Base-by-base conservation (phyloP, 495 filamentous ascomycete genomes). In the Hypomontagnella submonticulosa region DNA sequence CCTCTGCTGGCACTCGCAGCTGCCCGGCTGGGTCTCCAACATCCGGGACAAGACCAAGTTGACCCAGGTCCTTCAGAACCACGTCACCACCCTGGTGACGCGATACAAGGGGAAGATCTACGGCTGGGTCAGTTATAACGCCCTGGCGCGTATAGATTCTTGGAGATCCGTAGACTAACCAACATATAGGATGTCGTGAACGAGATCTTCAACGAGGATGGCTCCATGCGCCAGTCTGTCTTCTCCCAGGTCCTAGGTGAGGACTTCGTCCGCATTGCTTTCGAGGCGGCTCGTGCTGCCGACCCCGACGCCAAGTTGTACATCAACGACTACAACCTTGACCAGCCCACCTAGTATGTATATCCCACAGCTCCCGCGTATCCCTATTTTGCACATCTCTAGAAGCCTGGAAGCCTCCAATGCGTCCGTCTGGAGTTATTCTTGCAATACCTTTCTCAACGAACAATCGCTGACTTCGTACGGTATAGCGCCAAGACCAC, bases 251-350 rank as follows among this genome's bases (percentile, higher is more conserved):
- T 87, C 7, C 80, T 89, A 18, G 85, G 85, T 18, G 80, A 86
- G 65, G 77, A 81, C 66, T 80, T 81, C 47, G 84, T 89, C 53
- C 71, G 75, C 53, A 86, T 89, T 71, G 86, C 86, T 34, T 90
- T 90, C 77, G 72, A 82, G 57, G 83, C 86, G 5, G 87, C 87
- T 20, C 80, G 81, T 48, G 75, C 69, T 5, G 85, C 84, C 8
- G 87, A 89, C 72, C 85, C 87, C 2, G 66, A 71, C 38, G 83
- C 81, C 42, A 84, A 84, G 75, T 76, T 90, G 43, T 90, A 87
- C 78, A 89, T 90, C 79, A 90, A 89, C 75, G 87, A 89, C 71
- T 89, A 87, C 77, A 88, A 87, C 78, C 84, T 83, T 32, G 82
- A 82, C 73, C 70, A 73, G 47, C 75, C 79, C 11, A 71, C 44